Evolutionary conservation across 2,329 filamentous ascomycete species (phyloP), one percentile per base, ranked within the genome.

Genomic region (Colletotrichum siamense): DNA sequence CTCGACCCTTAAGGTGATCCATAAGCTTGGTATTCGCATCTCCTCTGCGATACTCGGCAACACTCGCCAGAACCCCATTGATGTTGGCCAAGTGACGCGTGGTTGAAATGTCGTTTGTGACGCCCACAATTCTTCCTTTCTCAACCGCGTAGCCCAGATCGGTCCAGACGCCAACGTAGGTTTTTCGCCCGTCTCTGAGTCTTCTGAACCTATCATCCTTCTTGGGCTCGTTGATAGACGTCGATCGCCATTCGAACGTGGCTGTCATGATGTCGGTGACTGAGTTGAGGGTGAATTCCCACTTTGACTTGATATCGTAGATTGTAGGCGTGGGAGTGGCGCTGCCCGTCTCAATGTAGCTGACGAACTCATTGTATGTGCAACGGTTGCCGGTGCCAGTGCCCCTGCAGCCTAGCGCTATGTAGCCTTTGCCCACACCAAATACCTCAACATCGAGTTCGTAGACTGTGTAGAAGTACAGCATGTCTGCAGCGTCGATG

Each of bases 231-330:
- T 49, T 49, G n/a, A 49, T 18, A 7, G 44, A 49, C 44, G n/a
- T 49, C n/a, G 44, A 49, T 6, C 44, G 44, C 44, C 44, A 22
- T 49, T 49, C 44, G 44, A 22, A 49, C 44, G 44, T 49, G 44
- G 44, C 44, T 0, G 10, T 13, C 44, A 49, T n/a, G n/a, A 49
- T 22, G n/a, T 49, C 44, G n/a, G 44, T 22, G 0, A 49, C 0
- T 22, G 44, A 49, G 44, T 49, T 49, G 44, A 49, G 44, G 44
- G 10, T 49, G n/a, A 22, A 49, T 22, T 49, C 44, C n/a, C 44
- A 49, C 44, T 49, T 8, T 49, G 44, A 49, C 10, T n/a, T 49
- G 10, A 49, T 49, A 9, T 49, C 44, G 10, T 49, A 49, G 44
- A 49, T 49, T 49, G 18, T 49, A 22, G 44, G 44, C 6, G 44